Evolutionary conservation across 192 early-diverging fungal species (phyloP).

Genomic region (Rhizophagus prolifer): DNA sequence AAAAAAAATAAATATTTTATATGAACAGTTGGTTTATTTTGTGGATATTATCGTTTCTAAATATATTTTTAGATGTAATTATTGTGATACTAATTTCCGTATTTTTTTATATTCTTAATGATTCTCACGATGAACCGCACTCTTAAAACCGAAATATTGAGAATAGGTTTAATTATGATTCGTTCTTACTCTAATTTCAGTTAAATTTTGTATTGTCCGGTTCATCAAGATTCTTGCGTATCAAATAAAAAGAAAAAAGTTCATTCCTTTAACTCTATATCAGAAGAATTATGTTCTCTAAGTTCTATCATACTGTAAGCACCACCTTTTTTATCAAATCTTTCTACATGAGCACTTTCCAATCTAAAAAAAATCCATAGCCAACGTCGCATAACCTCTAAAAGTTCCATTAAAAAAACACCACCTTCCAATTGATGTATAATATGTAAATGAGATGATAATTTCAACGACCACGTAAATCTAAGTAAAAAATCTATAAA

Average conservation of each 20-base stretch:
- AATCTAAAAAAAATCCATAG: conserved; percentile 93
- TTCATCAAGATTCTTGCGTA: no score
- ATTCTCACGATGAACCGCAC: no score
- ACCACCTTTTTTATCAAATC: not conserved
- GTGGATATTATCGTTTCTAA: no score
- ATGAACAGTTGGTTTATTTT: no score
- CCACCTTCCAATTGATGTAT: conserved; percentile 66
- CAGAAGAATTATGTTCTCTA: not conserved
- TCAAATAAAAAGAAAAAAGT: not conserved
- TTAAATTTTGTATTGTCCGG: no score
- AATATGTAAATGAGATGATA: conserved; percentile 54
- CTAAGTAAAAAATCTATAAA: conserved; percentile 77
- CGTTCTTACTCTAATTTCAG: no score
- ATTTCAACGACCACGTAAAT: conserved; percentile 83
- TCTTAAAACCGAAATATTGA: no score
- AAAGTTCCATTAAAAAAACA: conserved; percentile 72
- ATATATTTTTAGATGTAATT: no score
- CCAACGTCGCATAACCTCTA: conserved; percentile 88
- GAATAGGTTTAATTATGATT: no score
- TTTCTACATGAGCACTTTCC: conserved; percentile 55
- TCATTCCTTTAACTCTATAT: not conserved
- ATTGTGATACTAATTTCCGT: no score
- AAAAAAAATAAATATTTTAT: no score
- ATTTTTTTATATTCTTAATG: no score
- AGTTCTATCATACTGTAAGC: not conserved